Evolutionary conservation across 495 filamentous ascomycete species (phyloP).

Genomic region (Penicillium pulvis): DNA sequence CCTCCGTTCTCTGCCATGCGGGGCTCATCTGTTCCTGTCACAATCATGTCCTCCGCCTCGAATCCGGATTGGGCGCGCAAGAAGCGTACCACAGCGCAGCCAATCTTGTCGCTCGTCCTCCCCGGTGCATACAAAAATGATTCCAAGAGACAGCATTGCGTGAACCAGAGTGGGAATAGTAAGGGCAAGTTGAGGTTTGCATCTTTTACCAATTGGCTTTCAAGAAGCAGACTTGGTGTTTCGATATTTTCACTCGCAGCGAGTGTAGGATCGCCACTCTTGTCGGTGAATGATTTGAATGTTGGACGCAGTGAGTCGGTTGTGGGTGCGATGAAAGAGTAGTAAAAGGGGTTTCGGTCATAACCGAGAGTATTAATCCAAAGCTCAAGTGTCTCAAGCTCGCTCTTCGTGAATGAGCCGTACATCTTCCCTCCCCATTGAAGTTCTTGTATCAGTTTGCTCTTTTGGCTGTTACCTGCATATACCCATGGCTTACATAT

Average conservation of each 20-base stretch:
- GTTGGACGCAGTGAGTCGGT: neutral
- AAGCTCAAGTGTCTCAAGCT: slow-evolving; percentile 33
- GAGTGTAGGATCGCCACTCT: no score
- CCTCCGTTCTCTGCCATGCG: slow-evolving; percentile 20
- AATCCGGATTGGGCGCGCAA: slow-evolving; percentile 40
- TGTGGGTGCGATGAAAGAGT: neutral
- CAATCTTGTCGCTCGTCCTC: slow-evolving; percentile 27
- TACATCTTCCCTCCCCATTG: slow-evolving; percentile 51
- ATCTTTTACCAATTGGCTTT: neutral
- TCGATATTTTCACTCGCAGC: no score
- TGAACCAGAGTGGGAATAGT: slow-evolving; percentile 40
- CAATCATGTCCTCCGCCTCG: slow-evolving; percentile 25
- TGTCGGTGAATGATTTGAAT: no score
- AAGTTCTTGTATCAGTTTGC: slow-evolving; percentile 40
- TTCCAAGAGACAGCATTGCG: slow-evolving; percentile 39
- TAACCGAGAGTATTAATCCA: slow-evolving; percentile 39
- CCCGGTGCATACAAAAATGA: slow-evolving; percentile 28
- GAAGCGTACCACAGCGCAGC: slow-evolving; percentile 31
- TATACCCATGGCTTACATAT: slow-evolving; percentile 39
- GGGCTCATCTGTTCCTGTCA: slow-evolving; percentile 36
- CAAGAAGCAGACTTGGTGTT: neutral
- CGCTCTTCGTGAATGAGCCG: slow-evolving; percentile 47
- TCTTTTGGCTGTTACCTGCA: slow-evolving; percentile 36
- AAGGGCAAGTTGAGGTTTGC: neutral
- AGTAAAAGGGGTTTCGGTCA: slow-evolving; percentile 1